Base-by-base conservation (phyloP, 2,329 filamentous ascomycete genomes). In the Ophiocordyceps unilateralis region DNA sequence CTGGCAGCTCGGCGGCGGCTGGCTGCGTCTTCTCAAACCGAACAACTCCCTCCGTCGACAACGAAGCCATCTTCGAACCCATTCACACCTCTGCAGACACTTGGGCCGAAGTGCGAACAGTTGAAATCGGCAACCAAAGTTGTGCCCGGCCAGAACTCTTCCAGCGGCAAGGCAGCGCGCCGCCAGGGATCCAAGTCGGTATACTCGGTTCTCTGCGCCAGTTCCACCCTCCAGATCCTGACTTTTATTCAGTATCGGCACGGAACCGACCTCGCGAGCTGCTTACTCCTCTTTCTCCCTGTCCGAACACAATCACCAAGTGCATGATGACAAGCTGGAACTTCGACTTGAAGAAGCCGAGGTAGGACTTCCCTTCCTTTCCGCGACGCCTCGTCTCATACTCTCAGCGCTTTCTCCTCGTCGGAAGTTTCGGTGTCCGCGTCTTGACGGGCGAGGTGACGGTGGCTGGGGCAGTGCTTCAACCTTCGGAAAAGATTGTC, bases 401-500 rank as follows among this genome's bases (percentile, higher is more conserved):
- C 3, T n/a, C 7, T 1, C 41, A 80, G 75, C 70, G 76, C 15
- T 62, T 82, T 36, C 64, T 78, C 5, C 60, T 81, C 9, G 61
- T 85, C 11, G 84, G 84, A 1, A 78, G 74, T 51, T 91, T 78
- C 56, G 74, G 77, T 15, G 55, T 89, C 24, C 65, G 64, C 12
- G 68, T 89, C 0, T 52, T 64, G 9, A 66, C 66, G 42, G 84
- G 84, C 2, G 67, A 76, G 38, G 63, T 82, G 21, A 77, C 73
- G 1, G 57, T 89, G 22, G 70, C 76, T 14, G 82, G 83, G 15
- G 76, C 81, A 7, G 72, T 68, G 7, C 55, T 89, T 4, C 62
- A 64, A 11, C 55, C 69, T 1, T 64, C 67, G 0, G 60, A 67
- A 22, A 56, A 51, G 1, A 54, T 63, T 6, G 63, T 71, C 48